Percentiles rank a stretch among this genome's conserved stretches.
These are phyloP conservation scores for Lentinus tigrinus DNA, from an alignment of 768 basidiomycete genomes.

Conservation along the genomic window DNA sequence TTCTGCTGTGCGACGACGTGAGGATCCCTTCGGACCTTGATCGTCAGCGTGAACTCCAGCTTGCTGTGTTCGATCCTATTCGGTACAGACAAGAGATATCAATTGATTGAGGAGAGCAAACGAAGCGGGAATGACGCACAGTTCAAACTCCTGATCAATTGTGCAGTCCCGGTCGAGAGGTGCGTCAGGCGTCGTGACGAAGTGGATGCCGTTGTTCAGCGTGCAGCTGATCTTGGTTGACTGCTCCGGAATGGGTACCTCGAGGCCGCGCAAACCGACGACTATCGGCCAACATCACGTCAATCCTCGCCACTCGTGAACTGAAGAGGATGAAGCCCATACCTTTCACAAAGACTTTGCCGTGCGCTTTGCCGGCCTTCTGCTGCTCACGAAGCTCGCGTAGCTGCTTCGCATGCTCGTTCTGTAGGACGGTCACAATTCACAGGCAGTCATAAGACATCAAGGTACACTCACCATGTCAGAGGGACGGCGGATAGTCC, in stretches of 20 bases:
- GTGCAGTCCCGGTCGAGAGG: constrained; percentile 54
- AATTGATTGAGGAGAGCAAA: no score
- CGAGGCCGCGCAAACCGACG: constrained; percentile 67
- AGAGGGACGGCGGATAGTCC: constrained; percentile 81
- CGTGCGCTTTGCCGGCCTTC: constrained; percentile 76
- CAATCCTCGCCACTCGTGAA: constrained; percentile 9
- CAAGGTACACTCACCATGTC: constrained; percentile 94
- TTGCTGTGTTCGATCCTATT: constrained; percentile 84
- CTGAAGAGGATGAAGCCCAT: constrained; percentile 21
- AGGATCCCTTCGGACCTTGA: constrained; percentile 84
- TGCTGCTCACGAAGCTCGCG: constrained; percentile 76
- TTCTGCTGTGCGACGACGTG: constrained; percentile 82
- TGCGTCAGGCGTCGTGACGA: constrained; percentile 84
- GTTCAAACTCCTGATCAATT: constrained; percentile 88
- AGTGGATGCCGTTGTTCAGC: constrained; percentile 95
- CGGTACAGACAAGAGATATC: neutral
- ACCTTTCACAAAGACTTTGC: constrained; percentile 96
- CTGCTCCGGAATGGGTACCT: constrained; percentile 77
- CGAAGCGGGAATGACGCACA: no score
- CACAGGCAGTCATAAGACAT: no score
- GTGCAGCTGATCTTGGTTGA: constrained; percentile 79
- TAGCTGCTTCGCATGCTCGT: constrained; percentile 92
- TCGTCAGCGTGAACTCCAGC: constrained; percentile 88
- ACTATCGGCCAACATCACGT: constrained; percentile 46
- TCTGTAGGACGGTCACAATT: constrained; percentile 54